phyloP scores from a whole-genome alignment of 257 asterid genomes.

The Rehmannia glutinosa region DNA sequence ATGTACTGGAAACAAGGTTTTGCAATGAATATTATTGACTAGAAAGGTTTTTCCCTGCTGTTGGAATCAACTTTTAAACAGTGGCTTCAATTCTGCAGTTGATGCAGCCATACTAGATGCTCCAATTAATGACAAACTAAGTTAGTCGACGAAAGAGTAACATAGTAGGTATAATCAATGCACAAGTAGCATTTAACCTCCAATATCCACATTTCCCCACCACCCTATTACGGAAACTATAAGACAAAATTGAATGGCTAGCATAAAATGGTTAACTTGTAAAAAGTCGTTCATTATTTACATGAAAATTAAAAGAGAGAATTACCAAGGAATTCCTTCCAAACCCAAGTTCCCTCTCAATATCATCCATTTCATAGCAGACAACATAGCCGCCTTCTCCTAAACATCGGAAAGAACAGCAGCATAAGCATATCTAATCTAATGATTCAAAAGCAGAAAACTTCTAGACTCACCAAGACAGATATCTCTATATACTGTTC shows the following conservation, averaged over 20 bases:
- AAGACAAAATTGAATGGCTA: background rate
- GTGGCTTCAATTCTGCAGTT: too few species aligned
- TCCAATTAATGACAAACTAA: too few species aligned
- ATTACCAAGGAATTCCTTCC: conserved; percentile 93
- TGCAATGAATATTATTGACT: too few species aligned
- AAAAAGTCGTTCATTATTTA: background rate
- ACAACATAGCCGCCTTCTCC: conserved; percentile 90
- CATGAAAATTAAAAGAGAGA: conserved; percentile 13
- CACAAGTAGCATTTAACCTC: background rate
- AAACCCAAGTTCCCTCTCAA: conserved; percentile 78
- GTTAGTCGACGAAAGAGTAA: background rate
- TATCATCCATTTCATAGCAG: conserved; percentile 95
- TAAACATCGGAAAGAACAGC: conserved; percentile 16
- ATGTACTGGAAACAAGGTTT: too few species aligned
- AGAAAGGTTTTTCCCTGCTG: too few species aligned
- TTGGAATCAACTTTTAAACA: too few species aligned
- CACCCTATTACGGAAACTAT: background rate
- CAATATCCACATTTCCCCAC: background rate
- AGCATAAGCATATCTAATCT: conserved; percentile 12
- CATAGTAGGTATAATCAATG: background rate
- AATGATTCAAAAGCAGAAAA: background rate
- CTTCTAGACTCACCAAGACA: conserved; percentile 66
- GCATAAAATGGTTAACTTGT: background rate
- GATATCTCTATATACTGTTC: conserved; percentile 84
- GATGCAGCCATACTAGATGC: too few species aligned